phyloP scores from a whole-genome alignment of 2,329 filamentous ascomycete genomes.

The Neophaeococcomyces aloes region DNA sequence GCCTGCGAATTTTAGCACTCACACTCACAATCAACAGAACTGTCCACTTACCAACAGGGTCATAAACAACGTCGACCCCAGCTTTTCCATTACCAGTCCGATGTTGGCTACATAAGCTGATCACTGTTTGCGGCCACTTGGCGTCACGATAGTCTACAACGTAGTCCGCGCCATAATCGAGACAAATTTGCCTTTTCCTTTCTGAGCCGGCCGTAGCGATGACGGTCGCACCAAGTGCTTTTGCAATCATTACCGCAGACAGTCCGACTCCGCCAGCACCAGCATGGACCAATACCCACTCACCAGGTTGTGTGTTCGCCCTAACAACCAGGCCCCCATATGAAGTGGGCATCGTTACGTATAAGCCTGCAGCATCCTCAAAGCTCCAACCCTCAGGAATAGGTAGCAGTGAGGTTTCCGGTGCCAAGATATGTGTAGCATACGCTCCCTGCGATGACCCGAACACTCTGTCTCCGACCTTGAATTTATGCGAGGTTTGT shows the following conservation, averaged over 20 bases:
- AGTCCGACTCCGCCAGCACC: conserved; percentile 86
- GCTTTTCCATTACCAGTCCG: conserved; percentile 53
- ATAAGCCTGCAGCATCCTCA: conserved; percentile 74
- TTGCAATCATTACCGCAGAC: conserved; percentile 86
- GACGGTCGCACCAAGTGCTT: conserved; percentile 84
- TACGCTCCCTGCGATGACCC: conserved; percentile 80
- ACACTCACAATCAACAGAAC: not conserved
- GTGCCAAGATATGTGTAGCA: conserved; percentile 60
- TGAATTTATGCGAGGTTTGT: conserved; percentile 47
- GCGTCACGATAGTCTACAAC: conserved; percentile 67
- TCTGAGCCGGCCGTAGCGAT: conserved; percentile 77
- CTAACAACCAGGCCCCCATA: conserved; percentile 74
- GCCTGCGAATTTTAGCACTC: conserved; percentile 9
- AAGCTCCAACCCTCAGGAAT: conserved; percentile 75
- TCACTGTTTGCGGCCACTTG: conserved; percentile 59
- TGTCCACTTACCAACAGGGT: conserved; percentile 60
- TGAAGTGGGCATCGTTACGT: conserved; percentile 83
- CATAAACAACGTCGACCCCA: conserved; percentile 87
- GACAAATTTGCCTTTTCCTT: conserved; percentile 70
- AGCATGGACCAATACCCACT: conserved; percentile 82
- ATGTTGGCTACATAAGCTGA: conserved; percentile 47
- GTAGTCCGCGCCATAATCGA: conserved; percentile 73
- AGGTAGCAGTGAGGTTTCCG: conserved; percentile 57
- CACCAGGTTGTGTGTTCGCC: conserved; percentile 65
- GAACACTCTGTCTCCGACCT: conserved; percentile 73